Percentiles rank a stretch among this genome's conserved stretches.
Conservation (phyloP, 371 early-diverging fungal species). For the Nematocida homosporus region DNA sequence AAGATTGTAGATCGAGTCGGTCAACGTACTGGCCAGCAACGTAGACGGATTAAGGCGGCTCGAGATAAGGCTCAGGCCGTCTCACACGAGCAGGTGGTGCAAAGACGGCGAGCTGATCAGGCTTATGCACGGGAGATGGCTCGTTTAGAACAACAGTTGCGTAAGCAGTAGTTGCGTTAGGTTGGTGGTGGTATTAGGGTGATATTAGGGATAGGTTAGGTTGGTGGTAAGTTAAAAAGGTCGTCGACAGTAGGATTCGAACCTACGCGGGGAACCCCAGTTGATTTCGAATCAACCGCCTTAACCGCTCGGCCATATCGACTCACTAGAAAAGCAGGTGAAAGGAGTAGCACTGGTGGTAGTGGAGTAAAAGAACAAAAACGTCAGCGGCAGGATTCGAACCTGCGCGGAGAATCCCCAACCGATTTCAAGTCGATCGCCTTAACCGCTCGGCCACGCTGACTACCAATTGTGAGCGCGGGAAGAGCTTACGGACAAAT, state of each 20-base stretch:
- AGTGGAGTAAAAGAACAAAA: background rate
- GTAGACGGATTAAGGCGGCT: background rate
- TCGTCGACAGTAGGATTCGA: constrained; percentile 59
- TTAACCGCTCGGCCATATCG: constrained; percentile 61
- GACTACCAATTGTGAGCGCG: constrained; percentile 16
- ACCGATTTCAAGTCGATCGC: constrained; percentile 54
- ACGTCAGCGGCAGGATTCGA: constrained; percentile 59
- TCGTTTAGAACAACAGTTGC: constrained; percentile 4
- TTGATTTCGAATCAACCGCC: constrained; percentile 59
- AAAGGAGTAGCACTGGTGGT: background rate
- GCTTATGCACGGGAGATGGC: constrained; percentile 26
- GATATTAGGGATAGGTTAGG: background rate
- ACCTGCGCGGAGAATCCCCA: constrained; percentile 56
- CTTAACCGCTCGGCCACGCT: constrained; percentile 57
- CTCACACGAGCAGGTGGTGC: background rate
- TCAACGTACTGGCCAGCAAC: background rate
- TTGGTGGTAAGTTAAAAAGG: constrained; percentile 7
- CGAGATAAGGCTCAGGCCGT: constrained; percentile 6
- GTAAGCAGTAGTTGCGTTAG: constrained; percentile 14
- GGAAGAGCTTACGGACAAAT: background rate
- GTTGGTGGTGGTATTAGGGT: background rate
- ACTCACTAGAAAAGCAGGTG: background rate
- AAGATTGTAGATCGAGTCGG: background rate
- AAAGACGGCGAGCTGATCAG: constrained; percentile 19
- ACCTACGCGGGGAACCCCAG: constrained; percentile 58